These are phyloP conservation scores for Ochromonas danica DNA, from an alignment of 108 stramenopile species.

Conservation along the genomic window DNA sequence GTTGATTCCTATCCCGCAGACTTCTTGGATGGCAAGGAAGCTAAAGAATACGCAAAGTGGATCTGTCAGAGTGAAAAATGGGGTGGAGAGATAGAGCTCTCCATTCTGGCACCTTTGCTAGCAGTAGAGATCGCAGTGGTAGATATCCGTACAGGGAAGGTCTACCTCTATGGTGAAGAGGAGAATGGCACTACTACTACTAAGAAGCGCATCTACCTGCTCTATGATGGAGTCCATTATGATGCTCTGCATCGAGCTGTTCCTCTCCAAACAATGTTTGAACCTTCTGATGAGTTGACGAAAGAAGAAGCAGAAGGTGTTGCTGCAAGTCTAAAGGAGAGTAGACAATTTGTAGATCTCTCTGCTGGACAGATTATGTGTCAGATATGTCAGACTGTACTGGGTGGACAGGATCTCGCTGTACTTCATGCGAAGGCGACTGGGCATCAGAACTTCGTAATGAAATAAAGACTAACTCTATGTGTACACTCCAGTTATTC, in stretches of 20 bases:
- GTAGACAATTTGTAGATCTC: neutral
- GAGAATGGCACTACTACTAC: no score
- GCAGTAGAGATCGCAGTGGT: neutral
- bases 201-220: neutral
- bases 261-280: neutral
- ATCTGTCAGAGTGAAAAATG: slow-evolving; percentile 1
- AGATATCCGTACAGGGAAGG: neutral
- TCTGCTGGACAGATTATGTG: neutral
- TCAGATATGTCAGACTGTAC: neutral
- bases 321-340: neutral
- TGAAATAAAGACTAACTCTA: no score
- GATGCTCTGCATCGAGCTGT: neutral
- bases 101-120: neutral
- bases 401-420: neutral
- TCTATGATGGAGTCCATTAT: slow-evolving; percentile 22
- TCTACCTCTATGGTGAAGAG: neutral
- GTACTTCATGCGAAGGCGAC: neutral
- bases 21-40: neutral
- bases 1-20: neutral
- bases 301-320: neutral
- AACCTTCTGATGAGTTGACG: neutral
- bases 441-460: slow-evolving; percentile 20
- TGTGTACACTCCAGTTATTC: no score
- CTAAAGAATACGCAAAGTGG: neutral
- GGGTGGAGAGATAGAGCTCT: slow-evolving; percentile 26